Evolutionary conservation across 1,284 basidiomycete genomes (phyloP), one percentile per base, ranked within the genome.

Genomic region (Ceratobasidium sp.): DNA sequence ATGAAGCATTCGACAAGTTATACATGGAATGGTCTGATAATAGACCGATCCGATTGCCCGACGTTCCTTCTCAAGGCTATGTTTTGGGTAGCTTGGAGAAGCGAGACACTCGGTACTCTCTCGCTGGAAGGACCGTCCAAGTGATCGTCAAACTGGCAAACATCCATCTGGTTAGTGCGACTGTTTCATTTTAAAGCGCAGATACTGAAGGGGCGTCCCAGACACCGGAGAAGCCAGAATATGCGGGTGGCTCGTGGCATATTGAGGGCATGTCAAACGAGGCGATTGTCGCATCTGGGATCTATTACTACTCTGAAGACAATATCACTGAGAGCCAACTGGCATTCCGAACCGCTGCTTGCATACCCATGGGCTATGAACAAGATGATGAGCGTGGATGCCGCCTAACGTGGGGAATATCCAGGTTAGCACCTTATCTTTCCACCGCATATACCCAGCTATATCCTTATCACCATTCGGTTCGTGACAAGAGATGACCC

Each of bases 231-330:
- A 83, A 83, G 44, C 85, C 85, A 1, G 68, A 75, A 11, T 87
- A 86, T 80, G 66, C 76, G 1, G 86, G 86, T 1, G 84, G 85
- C 3, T n/a, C n/a, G n/a, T n/a, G n/a, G n/a, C n/a, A n/a, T n/a
- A n/a, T n/a, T n/a, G n/a, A n/a, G n/a, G n/a, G 80, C 81, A 8
- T 90, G 89, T 88, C 88, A 87, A 69, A 88, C 89, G 29, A 87
- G 88, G 80, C 89, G 88, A 25, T 89, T 88, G 87, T 81, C 84
- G 77, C 89, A 87, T 78, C 89, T 90, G 80, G 84, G 0, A 82
- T 87, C 19, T 86, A 88, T 77, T 87, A 85, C 74, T 78, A 77
- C 67, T 76, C 73, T 46, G 70, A 74, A 25, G 77, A 76, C 64
- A 79, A 79, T 57, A 76, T 79, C 37, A 65, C 62, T 11, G 76